phyloP scores from a whole-genome alignment of 805 yeast species.

The Barnettozyma sucrosica region DNA sequence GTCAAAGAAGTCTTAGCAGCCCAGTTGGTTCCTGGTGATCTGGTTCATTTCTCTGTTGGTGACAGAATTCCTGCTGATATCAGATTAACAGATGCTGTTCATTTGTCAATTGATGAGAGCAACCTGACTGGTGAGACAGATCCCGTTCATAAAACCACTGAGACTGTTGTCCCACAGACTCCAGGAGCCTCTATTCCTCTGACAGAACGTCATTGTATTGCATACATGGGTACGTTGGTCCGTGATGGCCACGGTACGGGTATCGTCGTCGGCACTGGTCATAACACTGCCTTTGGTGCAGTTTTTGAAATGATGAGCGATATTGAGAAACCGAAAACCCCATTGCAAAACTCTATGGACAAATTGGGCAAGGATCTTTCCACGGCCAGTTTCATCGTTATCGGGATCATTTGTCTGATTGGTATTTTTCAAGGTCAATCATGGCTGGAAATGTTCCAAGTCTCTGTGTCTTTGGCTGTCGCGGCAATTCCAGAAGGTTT shows the following conservation, averaged over 20 bases:
- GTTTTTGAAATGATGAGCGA: conserved; percentile 94
- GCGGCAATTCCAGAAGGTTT: conserved; percentile 99
- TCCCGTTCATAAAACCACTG: conserved; percentile 67
- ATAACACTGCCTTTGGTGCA: conserved; percentile 86
- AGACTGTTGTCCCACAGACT: conserved; percentile 33
- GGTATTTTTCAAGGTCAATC: conserved; percentile 90
- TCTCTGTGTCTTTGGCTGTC: conserved; percentile 94
- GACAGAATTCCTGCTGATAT: conserved; percentile 96
- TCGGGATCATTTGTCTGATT: conserved; percentile 85
- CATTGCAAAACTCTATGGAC: conserved; percentile 93
- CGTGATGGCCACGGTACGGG: conserved; percentile 96
- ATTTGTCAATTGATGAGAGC: conserved; percentile 84
- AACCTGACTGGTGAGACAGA: conserved; percentile 92
- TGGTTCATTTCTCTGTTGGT: conserved; percentile 85
- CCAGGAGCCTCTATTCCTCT: conserved; percentile 40
- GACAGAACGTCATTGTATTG: conserved; percentile 70
- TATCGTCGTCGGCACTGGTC: conserved; percentile 85
- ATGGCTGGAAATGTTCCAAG: conserved; percentile 97
- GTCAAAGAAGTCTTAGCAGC: conserved; percentile 82
- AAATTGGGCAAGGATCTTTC: conserved; percentile 89
- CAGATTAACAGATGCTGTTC: conserved; percentile 71
- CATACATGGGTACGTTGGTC: conserved; percentile 96
- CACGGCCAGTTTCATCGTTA: conserved; percentile 74
- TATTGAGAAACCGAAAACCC: conserved; percentile 97
- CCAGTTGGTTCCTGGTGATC: conserved; percentile 90